phyloP scores from a whole-genome alignment of 2,329 filamentous ascomycete genomes.

The Sphaerulina populicola region DNA sequence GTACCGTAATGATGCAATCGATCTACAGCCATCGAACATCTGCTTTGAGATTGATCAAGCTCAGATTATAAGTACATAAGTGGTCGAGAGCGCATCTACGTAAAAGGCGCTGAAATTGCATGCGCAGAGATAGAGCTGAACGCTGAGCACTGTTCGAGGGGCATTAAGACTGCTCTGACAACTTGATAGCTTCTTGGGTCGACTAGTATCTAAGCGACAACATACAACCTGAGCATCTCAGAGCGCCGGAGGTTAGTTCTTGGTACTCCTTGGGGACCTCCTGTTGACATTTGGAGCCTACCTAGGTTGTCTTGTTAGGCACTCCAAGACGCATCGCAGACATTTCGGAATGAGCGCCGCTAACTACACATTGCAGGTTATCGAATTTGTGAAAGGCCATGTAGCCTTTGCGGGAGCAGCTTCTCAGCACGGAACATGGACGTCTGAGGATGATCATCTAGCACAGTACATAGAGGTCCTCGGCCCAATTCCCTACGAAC shows the following conservation, averaged over 20 bases:
- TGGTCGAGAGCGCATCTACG: neutral
- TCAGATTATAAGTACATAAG: constrained; percentile 5
- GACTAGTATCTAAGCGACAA: too few relatives aligned
- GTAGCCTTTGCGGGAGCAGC: constrained; percentile 14
- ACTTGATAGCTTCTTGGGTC: too few relatives aligned
- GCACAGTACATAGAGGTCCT: constrained; percentile 17
- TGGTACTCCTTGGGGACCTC: neutral
- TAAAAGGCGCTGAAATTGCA: too few relatives aligned
- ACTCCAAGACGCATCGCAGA: neutral
- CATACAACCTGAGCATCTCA: too few relatives aligned
- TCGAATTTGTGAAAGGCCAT: constrained; percentile 21
- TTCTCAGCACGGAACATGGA: constrained; percentile 6
- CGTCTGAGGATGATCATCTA: constrained; percentile 18
- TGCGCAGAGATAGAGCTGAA: too few relatives aligned
- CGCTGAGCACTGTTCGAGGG: too few relatives aligned
- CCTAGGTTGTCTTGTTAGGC: constrained; percentile 17
- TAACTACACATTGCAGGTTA: constrained; percentile 4
- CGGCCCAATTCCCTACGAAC: constrained; percentile 13
- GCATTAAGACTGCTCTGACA: too few relatives aligned
- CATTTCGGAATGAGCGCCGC: neutral
- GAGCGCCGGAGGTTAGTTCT: too few relatives aligned
- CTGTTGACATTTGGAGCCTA: constrained; percentile 30
- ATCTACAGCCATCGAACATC: constrained; percentile 27
- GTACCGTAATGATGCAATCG: constrained; percentile 9
- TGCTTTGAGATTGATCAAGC: constrained; percentile 16